These are phyloP conservation scores for Cutaneotrichosporon dermatis DNA, from an alignment of 1,284 basidiomycete genomes.

Conservation along the genomic window DNA sequence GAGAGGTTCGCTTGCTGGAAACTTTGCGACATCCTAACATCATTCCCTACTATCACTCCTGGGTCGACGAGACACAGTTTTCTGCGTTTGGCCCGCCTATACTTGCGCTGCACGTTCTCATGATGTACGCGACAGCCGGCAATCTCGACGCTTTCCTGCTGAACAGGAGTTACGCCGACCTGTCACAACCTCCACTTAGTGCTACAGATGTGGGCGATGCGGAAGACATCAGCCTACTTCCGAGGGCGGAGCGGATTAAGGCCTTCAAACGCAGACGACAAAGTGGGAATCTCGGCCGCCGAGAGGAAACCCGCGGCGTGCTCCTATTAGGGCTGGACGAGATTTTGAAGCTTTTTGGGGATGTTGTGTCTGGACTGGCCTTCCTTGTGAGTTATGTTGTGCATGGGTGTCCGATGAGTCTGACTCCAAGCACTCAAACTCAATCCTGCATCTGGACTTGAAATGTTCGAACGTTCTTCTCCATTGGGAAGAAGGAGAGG, in stretches of 20 bases:
- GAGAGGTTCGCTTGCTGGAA: constrained; percentile 79
- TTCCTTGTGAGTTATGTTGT: constrained; percentile 62
- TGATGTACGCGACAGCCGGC: constrained; percentile 90
- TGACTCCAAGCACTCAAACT: constrained; percentile 66
- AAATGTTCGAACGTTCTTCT: constrained; percentile 90
- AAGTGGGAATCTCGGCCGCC: constrained; percentile 34
- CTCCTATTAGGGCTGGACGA: constrained; percentile 77
- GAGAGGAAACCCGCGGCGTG: constrained; percentile 55
- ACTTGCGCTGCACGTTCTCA: constrained; percentile 76
- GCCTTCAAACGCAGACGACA: constrained; percentile 46
- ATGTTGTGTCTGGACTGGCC: constrained; percentile 69
- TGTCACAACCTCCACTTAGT: constrained; percentile 19
- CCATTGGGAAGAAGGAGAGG: constrained; percentile 82
- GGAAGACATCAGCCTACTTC: constrained; percentile 54
- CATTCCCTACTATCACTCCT: constrained; percentile 89
- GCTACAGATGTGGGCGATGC: constrained; percentile 30
- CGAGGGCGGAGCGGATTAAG: constrained; percentile 58
- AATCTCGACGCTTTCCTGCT: constrained; percentile 77
- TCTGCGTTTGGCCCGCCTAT: constrained; percentile 75
- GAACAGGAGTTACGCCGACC: constrained; percentile 51
- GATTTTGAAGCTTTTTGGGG: constrained; percentile 67
- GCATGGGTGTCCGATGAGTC: neutral
- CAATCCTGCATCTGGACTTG: constrained; percentile 83
- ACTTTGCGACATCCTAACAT: constrained; percentile 85
- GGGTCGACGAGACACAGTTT: constrained; percentile 81